phyloP scores from a whole-genome alignment of 345 rosid species.

The Stellera chamaejasme region DNA sequence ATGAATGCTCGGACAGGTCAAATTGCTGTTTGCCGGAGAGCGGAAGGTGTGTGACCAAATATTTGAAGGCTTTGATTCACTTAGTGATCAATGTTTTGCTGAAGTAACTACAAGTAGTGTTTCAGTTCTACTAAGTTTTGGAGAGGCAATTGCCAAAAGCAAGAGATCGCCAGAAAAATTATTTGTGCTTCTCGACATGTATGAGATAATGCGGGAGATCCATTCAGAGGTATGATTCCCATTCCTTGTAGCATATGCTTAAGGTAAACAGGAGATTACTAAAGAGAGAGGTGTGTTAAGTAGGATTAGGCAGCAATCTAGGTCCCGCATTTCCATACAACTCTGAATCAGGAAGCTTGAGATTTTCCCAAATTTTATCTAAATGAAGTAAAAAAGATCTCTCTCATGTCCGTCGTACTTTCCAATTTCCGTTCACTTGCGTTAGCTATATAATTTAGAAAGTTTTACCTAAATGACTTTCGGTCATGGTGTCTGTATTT shows the following conservation, averaged over 20 bases:
- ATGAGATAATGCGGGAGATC: conserved; percentile 96
- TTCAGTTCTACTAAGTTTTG: conserved; percentile 94
- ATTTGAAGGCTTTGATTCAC: conserved; percentile 78
- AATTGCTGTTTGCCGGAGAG: conserved; percentile 90
- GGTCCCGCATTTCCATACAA: conserved; percentile 2
- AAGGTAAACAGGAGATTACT: neutral
- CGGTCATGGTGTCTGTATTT: no score
- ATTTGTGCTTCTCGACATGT: conserved; percentile 97
- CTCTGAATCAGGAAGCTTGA: conserved; percentile 1
- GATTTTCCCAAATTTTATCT: no score
- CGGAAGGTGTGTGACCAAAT: conserved; percentile 89
- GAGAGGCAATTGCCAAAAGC: conserved; percentile 97
- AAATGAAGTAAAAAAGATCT: no score
- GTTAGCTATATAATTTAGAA: no score
- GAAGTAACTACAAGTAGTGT: conserved; percentile 78
- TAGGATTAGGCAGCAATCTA: neutral
- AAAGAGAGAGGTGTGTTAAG: conserved; percentile 5
- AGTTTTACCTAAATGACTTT: no score
- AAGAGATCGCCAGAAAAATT: conserved; percentile 96
- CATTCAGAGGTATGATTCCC: conserved; percentile 70
- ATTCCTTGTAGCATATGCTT: neutral
- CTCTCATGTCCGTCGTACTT: no score
- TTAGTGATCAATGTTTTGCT: conserved; percentile 88
- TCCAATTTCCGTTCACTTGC: no score
- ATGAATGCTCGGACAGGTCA: conserved; percentile 49